Evolutionary conservation across 768 basidiomycete genomes (phyloP), one percentile per base, ranked within the genome.

Genomic region (Mrakia gelida): DNA sequence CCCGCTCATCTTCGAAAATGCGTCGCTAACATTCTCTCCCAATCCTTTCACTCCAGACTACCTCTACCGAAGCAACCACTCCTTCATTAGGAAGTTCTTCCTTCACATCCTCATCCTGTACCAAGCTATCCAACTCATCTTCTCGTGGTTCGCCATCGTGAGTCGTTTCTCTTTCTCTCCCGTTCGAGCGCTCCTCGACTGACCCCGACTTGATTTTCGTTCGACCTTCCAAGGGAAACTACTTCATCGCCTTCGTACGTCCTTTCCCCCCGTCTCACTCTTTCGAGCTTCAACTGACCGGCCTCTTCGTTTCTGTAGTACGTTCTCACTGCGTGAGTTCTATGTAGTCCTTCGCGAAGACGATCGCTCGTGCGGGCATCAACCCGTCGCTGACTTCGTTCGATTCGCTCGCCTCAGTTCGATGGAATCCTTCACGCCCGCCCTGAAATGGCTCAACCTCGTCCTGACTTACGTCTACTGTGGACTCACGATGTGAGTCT

Each of bases 91-190:
- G 49, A 79, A 79, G 74, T 49, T 70, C 45, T 45, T 76, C 45
- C 74, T 79, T n/a, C 78, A 79, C 74, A 6, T 79, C 6, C 70
- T 79, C 28, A 79, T 79, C 75, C 6, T 72, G 21, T 79, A 79
- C 71, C 78, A 79, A 43, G 68, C 70, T 16, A 75, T 79, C 56
- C 77, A 84, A 83, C 85, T 98, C 80, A 85, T 92, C 76, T 96
- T 97, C 82, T 88, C 94, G 18, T 99, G 97, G 97, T 97, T 98
- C 83, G 91, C 89, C 75, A 88, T 96, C 76, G 92, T 92, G 82
- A 87, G 91, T 86, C 15, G 13, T 21, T 61, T 49, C 75, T 26
- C 23, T 21, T 26, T 34, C 21, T 28, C 95, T 96, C 83, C 85
- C 88, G 0, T 88, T 94, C 83, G 43, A 91, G 56, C 88, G 94